Evolutionary conservation across 129 eudicot species (phyloP).

Genomic region (Oenanthe sinensis): DNA sequence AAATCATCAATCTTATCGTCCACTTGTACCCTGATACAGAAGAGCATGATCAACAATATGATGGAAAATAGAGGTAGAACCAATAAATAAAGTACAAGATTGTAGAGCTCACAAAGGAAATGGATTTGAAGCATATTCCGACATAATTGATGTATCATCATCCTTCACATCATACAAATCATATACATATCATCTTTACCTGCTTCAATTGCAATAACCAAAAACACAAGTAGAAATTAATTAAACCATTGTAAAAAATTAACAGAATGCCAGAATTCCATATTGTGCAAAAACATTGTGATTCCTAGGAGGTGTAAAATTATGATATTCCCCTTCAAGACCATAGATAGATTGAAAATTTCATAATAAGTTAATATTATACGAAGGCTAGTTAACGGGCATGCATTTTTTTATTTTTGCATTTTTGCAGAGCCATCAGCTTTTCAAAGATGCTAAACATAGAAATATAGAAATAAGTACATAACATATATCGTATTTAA

Average conservation of each 20-base stretch:
- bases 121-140: constrained; percentile 34
- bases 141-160: constrained; percentile 26
- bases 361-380: background rate
- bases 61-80: no score
- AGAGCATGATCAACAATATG: no score
- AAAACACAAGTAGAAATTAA: no score
- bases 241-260: no score
- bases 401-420: background rate
- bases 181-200: constrained; percentile 75
- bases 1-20: no score
- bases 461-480: background rate
- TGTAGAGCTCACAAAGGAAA: constrained; percentile 58
- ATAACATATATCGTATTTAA: background rate
- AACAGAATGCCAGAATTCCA: no score
- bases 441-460: background rate
- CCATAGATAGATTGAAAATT: background rate
- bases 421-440: background rate
- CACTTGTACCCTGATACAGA: no score
- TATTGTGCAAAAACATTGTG: no score
- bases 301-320: no score
- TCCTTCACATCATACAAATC: constrained; percentile 82
- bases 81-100: no score
- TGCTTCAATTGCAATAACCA: no score
- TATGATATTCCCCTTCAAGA: no score
- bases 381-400: background rate